Percentiles rank a stretch among this genome's conserved stretches.
These are phyloP conservation scores for Tetragonia tetragonoides DNA, from an alignment of 148 eudicot species.

Conservation along the genomic window DNA sequence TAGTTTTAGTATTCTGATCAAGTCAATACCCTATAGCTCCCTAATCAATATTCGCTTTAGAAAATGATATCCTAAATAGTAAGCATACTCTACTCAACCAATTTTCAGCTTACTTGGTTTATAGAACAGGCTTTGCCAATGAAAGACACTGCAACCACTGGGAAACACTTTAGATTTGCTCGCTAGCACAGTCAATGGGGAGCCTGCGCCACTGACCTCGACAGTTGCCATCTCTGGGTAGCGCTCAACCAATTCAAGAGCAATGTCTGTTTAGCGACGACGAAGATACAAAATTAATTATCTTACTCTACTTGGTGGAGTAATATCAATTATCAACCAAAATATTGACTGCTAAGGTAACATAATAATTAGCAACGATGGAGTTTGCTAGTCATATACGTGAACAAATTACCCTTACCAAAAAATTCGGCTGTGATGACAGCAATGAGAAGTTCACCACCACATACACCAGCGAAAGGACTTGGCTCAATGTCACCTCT, in stretches of 20 bases:
- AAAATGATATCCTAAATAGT: too few species aligned
- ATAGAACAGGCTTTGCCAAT: neutral
- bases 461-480: slow-evolving; percentile 26
- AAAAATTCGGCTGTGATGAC: slow-evolving; percentile 26
- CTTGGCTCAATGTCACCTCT: slow-evolving; percentile 23
- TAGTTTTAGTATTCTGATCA: too few species aligned
- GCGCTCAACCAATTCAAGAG: slow-evolving; percentile 9
- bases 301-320: too few species aligned
- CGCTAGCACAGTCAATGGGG: slow-evolving; percentile 25
- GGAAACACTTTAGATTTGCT: slow-evolving; percentile 21
- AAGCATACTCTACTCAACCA: too few species aligned
- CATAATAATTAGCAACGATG: too few species aligned
- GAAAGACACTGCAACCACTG: slow-evolving; percentile 12
- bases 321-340: too few species aligned
- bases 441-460: slow-evolving; percentile 28
- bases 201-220: slow-evolving; percentile 24
- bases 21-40: too few species aligned
- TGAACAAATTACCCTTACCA: slow-evolving; percentile 14
- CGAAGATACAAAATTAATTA: too few species aligned
- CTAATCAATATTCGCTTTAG: too few species aligned
- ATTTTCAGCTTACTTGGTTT: slow-evolving; percentile 22
- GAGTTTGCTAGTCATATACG: too few species aligned
- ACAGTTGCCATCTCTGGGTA: slow-evolving; percentile 32
- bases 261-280: slow-evolving; percentile 22
- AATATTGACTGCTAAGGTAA: too few species aligned